Evolutionary conservation across 331 rosid genomes (phyloP), one percentile per base, ranked within the genome.

Genomic region (Telfairia occidentalis): DNA sequence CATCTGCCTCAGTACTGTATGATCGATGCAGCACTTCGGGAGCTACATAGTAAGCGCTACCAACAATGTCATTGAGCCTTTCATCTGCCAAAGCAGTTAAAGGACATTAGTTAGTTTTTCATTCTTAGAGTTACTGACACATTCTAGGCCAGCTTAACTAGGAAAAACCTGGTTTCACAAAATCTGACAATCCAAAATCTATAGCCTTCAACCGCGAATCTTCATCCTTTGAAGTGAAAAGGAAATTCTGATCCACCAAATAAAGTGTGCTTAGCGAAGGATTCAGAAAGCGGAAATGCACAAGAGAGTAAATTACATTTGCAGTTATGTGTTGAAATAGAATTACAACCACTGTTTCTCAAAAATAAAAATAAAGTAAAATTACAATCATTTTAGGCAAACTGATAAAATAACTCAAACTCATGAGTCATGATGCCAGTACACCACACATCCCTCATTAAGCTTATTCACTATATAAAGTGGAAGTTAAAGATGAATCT

Each of bases 41-140:
- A 74, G 98, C 97, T 49, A 92, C 97, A 73, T 92, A 92, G 84
- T 92, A 92, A 15, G 98, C 98, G 50, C 98, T 92, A 67, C 98
- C 98, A 78, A 90, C 98, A 42, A 92, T 92, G 75, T 92, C 98
- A 35, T 90, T 90, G 45, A 92, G 98, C 83, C 89, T 89, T 82
- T 89, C 97, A 82, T 92, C 98, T 92, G 92, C 80, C 76, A 92
- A 78, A 54, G 50, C 24, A 81, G 70, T 76, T 48, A 74, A 40
- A 80, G 40, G 38, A 32, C 74, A 64, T 60, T 55, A 75, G 60
- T 48, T 29, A 48, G 46, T 43, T 71, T 9, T 32, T 55, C 66
- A 77, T 34, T 77, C 9, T 40, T 60, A 29, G 61, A 24, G 73
- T 32, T 32, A 10, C 8, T 70, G 50, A 54, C n/a, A 53, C 9